Conservation (phyloP, 441 rosid genomes). For the Populus hybrid region DNA sequence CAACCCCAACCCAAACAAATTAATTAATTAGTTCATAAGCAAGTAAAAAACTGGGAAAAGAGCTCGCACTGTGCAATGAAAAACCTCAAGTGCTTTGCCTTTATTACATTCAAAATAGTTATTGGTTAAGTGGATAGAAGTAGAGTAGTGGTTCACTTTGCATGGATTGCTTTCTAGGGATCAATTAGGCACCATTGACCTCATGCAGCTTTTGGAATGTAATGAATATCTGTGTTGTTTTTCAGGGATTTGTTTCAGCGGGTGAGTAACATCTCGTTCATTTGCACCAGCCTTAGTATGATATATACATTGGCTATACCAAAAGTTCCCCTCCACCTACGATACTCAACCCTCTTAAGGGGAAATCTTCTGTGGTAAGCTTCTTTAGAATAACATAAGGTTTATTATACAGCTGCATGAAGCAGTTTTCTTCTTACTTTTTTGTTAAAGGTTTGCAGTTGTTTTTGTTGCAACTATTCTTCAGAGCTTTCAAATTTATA, state of each 20-base stretch:
- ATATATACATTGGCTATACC: slow-evolving; percentile 88
- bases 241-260: slow-evolving; percentile 98
- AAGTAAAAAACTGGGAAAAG: neutral
- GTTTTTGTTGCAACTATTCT: neutral
- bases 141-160: neutral
- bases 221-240: too few species aligned
- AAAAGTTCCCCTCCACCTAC: slow-evolving; percentile 84
- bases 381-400: slow-evolving; percentile 1
- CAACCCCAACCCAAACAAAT: neutral
- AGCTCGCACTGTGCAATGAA: neutral
- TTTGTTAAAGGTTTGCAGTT: slow-evolving; percentile 4
- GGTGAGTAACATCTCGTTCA: slow-evolving; percentile 88
- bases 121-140: neutral
- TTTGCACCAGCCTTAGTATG: slow-evolving; percentile 96
- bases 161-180: neutral
- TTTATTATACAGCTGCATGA: slow-evolving; percentile 6
- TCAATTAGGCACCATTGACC: neutral
- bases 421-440: slow-evolving; percentile 9
- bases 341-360: slow-evolving; percentile 81
- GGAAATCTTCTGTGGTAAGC: slow-evolving; percentile 94
- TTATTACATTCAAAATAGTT: slow-evolving; percentile 3
- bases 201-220: neutral
- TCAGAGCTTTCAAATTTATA: neutral
- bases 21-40: neutral
- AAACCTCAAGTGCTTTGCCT: neutral